Conservation (phyloP, 1,139 yeast genomes). For the Yamadazyma mexicana region DNA sequence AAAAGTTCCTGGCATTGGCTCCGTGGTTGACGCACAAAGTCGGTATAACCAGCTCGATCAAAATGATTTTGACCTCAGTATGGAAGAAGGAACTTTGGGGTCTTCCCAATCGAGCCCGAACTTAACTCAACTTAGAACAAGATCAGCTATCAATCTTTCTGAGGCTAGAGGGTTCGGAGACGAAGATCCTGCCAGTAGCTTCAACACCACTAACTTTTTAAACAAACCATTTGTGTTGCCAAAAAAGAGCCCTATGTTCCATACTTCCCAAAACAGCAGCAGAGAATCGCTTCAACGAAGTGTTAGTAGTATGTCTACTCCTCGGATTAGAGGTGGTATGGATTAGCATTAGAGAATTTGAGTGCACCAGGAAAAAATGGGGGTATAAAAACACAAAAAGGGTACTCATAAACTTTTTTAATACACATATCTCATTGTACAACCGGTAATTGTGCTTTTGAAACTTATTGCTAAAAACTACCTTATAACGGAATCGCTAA, state of each 20-base stretch:
- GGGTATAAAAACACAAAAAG: not conserved
- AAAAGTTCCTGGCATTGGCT: slow-evolving; percentile 20
- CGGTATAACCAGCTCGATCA: slow-evolving; percentile 18
- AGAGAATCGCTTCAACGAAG: slow-evolving; percentile 29
- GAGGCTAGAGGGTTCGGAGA: slow-evolving; percentile 19
- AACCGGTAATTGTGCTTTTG: no score
- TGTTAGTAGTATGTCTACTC: slow-evolving; percentile 21
- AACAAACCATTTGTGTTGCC: slow-evolving; percentile 40
- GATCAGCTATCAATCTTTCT: slow-evolving; percentile 39
- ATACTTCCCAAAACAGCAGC: slow-evolving; percentile 25
- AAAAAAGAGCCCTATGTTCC: slow-evolving; percentile 20
- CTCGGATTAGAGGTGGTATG: slow-evolving; percentile 9
- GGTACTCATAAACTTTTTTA: no score
- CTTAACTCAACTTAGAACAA: slow-evolving; percentile 36
- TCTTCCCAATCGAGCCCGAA: slow-evolving; percentile 20
- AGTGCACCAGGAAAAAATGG: no score
- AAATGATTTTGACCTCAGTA: slow-evolving; percentile 21
- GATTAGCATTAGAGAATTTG: no score
- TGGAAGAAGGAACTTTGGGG: slow-evolving; percentile 35
- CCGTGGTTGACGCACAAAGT: slow-evolving; percentile 13
- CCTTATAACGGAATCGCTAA: not conserved
- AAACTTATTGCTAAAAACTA: not conserved
- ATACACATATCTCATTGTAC: no score
- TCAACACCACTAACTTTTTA: slow-evolving; percentile 26
- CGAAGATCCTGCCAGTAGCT: slow-evolving; percentile 8